Evolutionary conservation across 2,329 filamentous ascomycete genomes (phyloP), one percentile per base, ranked within the genome.

Genomic region (Atkinsonella hypoxylon): DNA sequence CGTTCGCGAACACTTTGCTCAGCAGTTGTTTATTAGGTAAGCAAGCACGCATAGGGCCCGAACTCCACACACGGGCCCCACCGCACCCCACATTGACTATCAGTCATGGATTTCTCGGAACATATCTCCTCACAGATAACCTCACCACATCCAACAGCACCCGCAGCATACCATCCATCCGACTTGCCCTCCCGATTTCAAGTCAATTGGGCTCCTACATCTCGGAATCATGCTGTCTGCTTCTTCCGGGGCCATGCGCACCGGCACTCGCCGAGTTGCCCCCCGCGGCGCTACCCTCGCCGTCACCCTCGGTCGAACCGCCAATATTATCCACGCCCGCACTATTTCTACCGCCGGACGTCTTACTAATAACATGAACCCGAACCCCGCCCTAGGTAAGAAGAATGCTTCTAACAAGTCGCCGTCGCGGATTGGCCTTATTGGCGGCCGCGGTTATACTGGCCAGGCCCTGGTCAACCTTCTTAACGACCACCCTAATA

Each of bases 401-500:
- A 41, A 41, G 39, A 41, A 41, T 41, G 39, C 39, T n/a, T 41
- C 39, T 8, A 41, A 41, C 18, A 18, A 17, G n/a, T 3, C 39
- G n/a, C 39, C 39, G n/a, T 41, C 39, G 3, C 39, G 39, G n/a
- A 41, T 41, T 41, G 39, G 39, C n/a, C 5, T 41, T n/a, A 8
- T 41, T n/a, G 39, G 90, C 55, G 90, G 89, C 51, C 86, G 90
- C 62, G 91, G 91, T 38, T 97, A 51, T 8, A 54, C 50, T 7
- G 52, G 52, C 17, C 49, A 51, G 36, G 88, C 89, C 50, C 75
- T 98, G 45, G 89, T 97, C 60, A 83, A 82, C 54, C 79, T 98
- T 18, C 75, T 98, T 47, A 93, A 95, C 69, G 71, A 80, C 34
- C 93, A 97, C 70, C 89, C 89, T 13, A 79, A 87, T 68, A 85